These are phyloP conservation scores for Backusella liffmaniae DNA, from an alignment of 192 early-diverging fungal species.

Conservation along the genomic window DNA sequence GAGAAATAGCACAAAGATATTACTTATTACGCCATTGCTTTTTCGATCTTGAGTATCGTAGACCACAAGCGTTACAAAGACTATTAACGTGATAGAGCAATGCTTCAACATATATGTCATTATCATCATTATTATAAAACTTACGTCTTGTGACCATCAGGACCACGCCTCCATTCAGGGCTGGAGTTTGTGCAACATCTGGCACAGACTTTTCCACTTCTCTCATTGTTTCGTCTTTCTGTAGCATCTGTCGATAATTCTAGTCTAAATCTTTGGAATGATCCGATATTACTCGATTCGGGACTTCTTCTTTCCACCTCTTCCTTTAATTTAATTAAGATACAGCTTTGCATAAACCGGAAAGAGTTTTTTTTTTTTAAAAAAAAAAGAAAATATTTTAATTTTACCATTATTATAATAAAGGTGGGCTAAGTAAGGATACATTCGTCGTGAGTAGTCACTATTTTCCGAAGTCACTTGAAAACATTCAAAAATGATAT, in stretches of 20 bases:
- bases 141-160: slow-evolving; percentile 26
- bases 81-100: not conserved
- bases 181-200: slow-evolving; percentile 22
- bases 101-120: not conserved
- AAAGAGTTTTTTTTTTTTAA: not conserved
- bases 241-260: not conserved
- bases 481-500: slow-evolving; percentile 10
- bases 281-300: not conserved
- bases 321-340: slow-evolving; percentile 8
- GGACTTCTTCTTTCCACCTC: not conserved
- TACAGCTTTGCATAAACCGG: not conserved
- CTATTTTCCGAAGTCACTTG: not conserved
- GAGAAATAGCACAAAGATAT: not conserved
- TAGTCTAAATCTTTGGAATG: not conserved
- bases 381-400: not conserved
- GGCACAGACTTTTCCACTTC: slow-evolving; percentile 11
- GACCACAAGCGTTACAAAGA: slow-evolving; percentile 10
- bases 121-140: not conserved
- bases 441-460: not conserved
- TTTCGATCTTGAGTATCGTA: slow-evolving; percentile 5
- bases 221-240: not conserved
- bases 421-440: not conserved
- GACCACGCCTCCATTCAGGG: slow-evolving; percentile 29
- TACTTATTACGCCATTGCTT: slow-evolving; percentile 2
- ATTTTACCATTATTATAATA: slow-evolving; percentile 9